Evolutionary conservation across 371 early-diverging fungal genomes (phyloP).

Genomic region (Rhizopus delemar): DNA sequence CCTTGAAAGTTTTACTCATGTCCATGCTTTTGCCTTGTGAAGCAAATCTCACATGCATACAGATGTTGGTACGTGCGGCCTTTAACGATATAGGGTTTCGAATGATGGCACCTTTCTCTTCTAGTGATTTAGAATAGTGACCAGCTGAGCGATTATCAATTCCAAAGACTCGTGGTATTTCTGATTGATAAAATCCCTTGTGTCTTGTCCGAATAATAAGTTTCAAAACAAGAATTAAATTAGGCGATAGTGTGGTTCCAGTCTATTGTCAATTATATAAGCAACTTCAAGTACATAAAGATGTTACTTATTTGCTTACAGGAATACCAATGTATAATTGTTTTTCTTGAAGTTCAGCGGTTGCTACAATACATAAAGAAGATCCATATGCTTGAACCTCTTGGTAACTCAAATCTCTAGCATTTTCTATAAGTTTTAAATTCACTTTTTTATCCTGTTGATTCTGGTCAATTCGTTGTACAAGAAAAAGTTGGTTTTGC

Average conservation of each 20-base stretch:
- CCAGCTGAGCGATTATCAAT: slow-evolving; percentile 45
- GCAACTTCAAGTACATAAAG: background rate
- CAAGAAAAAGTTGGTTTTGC: background rate
- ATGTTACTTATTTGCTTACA: slow-evolving; percentile 22
- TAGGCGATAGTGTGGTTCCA: slow-evolving; percentile 25
- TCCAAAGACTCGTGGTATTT: slow-evolving; percentile 23
- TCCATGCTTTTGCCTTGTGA: background rate
- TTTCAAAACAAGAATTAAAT: slow-evolving; percentile 23
- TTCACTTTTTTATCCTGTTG: background rate
- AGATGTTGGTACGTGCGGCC: slow-evolving; percentile 34
- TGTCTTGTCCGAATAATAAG: slow-evolving; percentile 26
- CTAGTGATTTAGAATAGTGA: slow-evolving; percentile 40
- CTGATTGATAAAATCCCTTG: slow-evolving; percentile 35
- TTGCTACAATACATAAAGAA: slow-evolving; percentile 27
- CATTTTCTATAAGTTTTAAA: slow-evolving; percentile 14
- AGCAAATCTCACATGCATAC: slow-evolving; percentile 34
- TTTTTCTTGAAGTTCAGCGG: slow-evolving; percentile 28
- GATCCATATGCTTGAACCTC: slow-evolving; percentile 24
- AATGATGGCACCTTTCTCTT: slow-evolving; percentile 35
- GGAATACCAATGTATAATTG: slow-evolving; percentile 34
- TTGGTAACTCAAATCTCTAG: slow-evolving; percentile 20
- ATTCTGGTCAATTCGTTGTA: background rate
- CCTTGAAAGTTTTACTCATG: slow-evolving; percentile 5
- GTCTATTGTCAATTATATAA: slow-evolving; percentile 19
- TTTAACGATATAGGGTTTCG: slow-evolving; percentile 25